These are phyloP conservation scores for Tetracladium maxilliforme DNA, from an alignment of 2,329 filamentous ascomycete genomes.

Conservation along the genomic window DNA sequence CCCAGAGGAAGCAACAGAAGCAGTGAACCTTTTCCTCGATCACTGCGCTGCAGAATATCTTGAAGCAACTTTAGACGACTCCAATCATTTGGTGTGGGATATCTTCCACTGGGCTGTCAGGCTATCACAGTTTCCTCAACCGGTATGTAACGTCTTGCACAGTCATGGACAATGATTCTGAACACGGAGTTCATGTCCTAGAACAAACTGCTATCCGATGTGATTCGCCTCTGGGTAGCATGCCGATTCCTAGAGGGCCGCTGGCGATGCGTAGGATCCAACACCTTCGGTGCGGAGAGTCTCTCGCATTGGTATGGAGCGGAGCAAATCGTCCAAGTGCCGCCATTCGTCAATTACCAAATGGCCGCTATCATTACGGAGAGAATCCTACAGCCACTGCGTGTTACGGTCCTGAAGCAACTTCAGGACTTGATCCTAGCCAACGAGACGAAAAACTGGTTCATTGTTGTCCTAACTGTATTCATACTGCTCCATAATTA, in stretches of 20 bases:
- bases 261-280: slow-evolving; percentile 37
- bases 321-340: slow-evolving; percentile 44
- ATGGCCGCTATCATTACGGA: slow-evolving; percentile 44
- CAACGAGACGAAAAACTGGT: slow-evolving; percentile 43
- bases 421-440: slow-evolving; percentile 41
- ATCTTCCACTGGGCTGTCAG: slow-evolving; percentile 34
- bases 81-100: slow-evolving; percentile 25
- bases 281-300: slow-evolving; percentile 39
- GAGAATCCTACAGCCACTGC: slow-evolving; percentile 37
- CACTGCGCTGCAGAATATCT: slow-evolving; percentile 30
- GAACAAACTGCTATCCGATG: slow-evolving; percentile 27
- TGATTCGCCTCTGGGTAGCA: slow-evolving; percentile 42
- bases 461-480: slow-evolving; percentile 43
- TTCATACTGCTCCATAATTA: slow-evolving; percentile 50
- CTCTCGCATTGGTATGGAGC: slow-evolving; percentile 39
- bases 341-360: slow-evolving; percentile 48
- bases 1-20: slow-evolving; percentile 30
- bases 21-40: slow-evolving; percentile 34
- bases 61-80: slow-evolving; percentile 19
- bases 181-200: slow-evolving; percentile 8
- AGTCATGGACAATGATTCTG: neutral
- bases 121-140: slow-evolving; percentile 16
- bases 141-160: slow-evolving; percentile 2
- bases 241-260: slow-evolving; percentile 41
- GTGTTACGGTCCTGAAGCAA: slow-evolving; percentile 36